Evolutionary conservation across 441 rosid species (phyloP).

Genomic region (Erysimum cheiri): DNA sequence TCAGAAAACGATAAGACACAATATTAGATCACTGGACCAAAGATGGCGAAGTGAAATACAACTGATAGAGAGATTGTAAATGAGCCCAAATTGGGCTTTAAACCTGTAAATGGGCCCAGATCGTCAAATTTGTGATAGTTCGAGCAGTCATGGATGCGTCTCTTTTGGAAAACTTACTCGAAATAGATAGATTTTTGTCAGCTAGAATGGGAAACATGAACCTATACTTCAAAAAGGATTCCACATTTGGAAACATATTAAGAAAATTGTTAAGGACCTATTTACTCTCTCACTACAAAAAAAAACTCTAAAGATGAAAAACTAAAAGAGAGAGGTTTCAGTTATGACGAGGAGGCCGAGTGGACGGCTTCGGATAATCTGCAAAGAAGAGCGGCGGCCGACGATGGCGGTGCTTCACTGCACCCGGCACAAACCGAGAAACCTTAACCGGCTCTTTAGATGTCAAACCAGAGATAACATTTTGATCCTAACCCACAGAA

Average conservation of each 20-base stretch:
- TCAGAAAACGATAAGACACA: not conserved
- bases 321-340: constrained; percentile 30
- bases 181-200: constrained; percentile 26
- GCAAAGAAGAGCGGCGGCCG: constrained; percentile 32
- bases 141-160: not conserved
- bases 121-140: not conserved
- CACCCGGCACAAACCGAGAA: constrained; percentile 19
- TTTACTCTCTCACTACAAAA: constrained; percentile 31
- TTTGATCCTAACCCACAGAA: constrained; percentile 34
- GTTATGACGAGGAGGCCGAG: constrained; percentile 46
- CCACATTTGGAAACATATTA: constrained; percentile 34
- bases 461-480: constrained; percentile 21
- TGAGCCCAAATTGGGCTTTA: not conserved
- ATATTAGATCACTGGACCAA: not conserved
- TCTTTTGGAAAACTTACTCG: constrained; percentile 3
- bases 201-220: constrained; percentile 3
- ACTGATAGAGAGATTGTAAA: too few relatives aligned
- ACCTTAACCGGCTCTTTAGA: constrained; percentile 26
- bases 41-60: not conserved
- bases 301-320: constrained; percentile 7
- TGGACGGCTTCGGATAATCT: constrained; percentile 46
- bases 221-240: constrained; percentile 18
- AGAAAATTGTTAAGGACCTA: constrained; percentile 32
- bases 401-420: constrained; percentile 22
- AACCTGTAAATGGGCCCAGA: not conserved